These are phyloP conservation scores for Hypoxylon sp. DNA, from an alignment of 2,329 filamentous ascomycete species.

Conservation along the genomic window DNA sequence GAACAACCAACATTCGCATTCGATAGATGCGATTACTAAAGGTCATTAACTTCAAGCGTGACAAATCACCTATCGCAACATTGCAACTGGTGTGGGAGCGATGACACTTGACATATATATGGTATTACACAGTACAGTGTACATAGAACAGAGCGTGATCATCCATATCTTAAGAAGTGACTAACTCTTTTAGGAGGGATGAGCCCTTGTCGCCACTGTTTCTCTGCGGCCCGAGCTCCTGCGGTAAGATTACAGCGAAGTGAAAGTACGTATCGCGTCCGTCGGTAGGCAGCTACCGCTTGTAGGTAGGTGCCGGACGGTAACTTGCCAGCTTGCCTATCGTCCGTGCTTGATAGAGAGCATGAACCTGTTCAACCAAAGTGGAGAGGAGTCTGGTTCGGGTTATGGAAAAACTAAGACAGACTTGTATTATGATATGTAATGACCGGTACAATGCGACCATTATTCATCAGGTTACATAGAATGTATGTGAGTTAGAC, in stretches of 20 bases:
- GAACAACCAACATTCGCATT: conserved; percentile 6
- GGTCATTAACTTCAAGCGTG: conserved; percentile 18
- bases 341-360: conserved; percentile 27
- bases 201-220: conserved; percentile 2
- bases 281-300: conserved; percentile 16
- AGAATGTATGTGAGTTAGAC: conserved; percentile 21
- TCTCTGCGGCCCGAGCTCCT: conserved; percentile 21
- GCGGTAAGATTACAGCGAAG: conserved; percentile 31
- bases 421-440: conserved; percentile 1
- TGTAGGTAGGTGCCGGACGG: conserved; percentile 2
- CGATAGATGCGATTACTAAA: conserved; percentile 21
- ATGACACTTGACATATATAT: neutral
- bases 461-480: conserved; percentile 35
- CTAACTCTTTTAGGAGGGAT: neutral
- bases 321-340: conserved; percentile 10
- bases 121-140: neutral
- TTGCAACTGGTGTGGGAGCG: conserved; percentile 6
- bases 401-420: conserved; percentile 16
- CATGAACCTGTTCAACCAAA: conserved; percentile 41
- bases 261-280: conserved; percentile 15
- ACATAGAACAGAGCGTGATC: neutral
- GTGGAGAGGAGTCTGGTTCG: conserved; percentile 21
- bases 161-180: neutral
- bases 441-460: conserved; percentile 15
- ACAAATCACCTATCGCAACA: conserved; percentile 22